These are phyloP conservation scores for Pseudotulostoma volvatum DNA, from an alignment of 495 filamentous ascomycete genomes.

Conservation along the genomic window DNA sequence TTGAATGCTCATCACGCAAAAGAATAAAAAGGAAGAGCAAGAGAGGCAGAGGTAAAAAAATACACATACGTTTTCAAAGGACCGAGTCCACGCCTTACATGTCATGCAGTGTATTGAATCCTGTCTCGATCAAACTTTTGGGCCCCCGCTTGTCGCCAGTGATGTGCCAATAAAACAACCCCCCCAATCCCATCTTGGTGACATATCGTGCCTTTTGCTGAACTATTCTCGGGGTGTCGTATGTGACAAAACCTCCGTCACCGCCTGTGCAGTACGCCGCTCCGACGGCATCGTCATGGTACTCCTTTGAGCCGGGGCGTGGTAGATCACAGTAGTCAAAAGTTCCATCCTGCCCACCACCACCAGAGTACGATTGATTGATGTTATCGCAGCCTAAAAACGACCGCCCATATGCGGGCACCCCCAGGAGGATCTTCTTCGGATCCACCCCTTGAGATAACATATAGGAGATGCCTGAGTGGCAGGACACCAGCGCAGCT, in stretches of 20 bases:
- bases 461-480: constrained; percentile 50
- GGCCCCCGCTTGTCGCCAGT: constrained; percentile 53
- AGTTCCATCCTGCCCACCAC: constrained; percentile 59
- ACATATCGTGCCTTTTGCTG: constrained; percentile 69
- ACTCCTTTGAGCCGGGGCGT: constrained; percentile 49
- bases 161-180: constrained; percentile 88
- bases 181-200: constrained; percentile 58
- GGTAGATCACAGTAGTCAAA: constrained; percentile 75
- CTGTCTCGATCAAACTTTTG: constrained; percentile 58
- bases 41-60: no score
- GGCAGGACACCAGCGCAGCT: constrained; percentile 42
- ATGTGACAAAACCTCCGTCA: constrained; percentile 75
- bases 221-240: constrained; percentile 76
- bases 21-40: no score
- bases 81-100: constrained; percentile 14
- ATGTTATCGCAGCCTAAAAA: constrained; percentile 51
- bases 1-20: no score
- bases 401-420: constrained; percentile 68
- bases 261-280: constrained; percentile 69
- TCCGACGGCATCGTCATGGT: constrained; percentile 46
- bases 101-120: constrained; percentile 54
- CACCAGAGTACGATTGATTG: constrained; percentile 45
- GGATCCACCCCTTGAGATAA: constrained; percentile 48
- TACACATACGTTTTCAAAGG: no score
- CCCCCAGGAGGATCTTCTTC: constrained; percentile 61